A percentile compares a stretch with the other conserved stretches of the same genome.
Evolutionary conservation across 2,329 filamentous ascomycete genomes (phyloP).

Genomic region (Ceratocystis destructans): DNA sequence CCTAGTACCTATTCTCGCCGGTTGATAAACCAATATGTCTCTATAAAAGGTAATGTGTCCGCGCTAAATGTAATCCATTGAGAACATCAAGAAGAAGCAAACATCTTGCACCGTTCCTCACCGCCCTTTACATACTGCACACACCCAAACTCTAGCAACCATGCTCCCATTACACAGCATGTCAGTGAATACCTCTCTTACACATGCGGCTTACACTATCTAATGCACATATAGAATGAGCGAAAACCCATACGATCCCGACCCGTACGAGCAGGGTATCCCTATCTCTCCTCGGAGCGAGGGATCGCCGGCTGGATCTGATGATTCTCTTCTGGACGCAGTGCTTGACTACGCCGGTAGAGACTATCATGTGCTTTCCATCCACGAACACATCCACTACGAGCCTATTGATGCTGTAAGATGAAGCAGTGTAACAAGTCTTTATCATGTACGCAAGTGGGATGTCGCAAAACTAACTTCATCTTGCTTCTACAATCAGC

Average conservation of each 20-base stretch:
- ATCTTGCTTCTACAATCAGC: neutral
- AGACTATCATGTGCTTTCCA: conserved; percentile 2
- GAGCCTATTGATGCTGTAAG: conserved; percentile 16
- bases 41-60: neutral
- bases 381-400: conserved; percentile 12
- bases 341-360: conserved; percentile 1
- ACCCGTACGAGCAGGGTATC: neutral
- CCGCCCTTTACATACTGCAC: neutral
- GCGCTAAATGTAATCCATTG: neutral
- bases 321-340: neutral
- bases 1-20: neutral
- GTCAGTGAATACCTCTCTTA: neutral
- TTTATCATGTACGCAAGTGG: neutral
- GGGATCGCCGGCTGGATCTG: neutral
- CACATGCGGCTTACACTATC: neutral
- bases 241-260: neutral
- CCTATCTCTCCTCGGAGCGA: neutral
- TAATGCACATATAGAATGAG: neutral
- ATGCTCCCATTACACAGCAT: neutral
- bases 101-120: neutral
- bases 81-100: neutral
- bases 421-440: neutral
- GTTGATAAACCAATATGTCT: neutral
- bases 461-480: neutral
- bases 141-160: neutral